Evolutionary conservation across 768 basidiomycete species (phyloP), one percentile per base, ranked within the genome.

Genomic region (Plicaturopsis crispa): DNA sequence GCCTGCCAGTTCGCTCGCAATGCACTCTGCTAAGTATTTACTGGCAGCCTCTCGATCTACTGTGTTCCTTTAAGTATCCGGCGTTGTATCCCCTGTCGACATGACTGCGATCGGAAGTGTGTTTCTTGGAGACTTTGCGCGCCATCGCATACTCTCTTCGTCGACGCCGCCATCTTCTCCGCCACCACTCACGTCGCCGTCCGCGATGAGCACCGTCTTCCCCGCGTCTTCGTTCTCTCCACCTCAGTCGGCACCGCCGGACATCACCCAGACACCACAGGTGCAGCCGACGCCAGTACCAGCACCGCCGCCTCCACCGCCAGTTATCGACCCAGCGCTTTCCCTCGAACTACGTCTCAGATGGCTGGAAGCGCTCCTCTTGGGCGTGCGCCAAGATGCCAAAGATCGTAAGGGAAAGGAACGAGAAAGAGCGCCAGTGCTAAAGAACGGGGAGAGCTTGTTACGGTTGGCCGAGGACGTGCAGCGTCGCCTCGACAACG

Each of bases 281-380:
- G 20, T 39, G n/a, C 44, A 48, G 16, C 20, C 38, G 14, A 21
- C 46, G 35, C 19, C 36, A 23, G 12, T 34, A 18, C 43, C 41
- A 6, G 41, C 40, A 13, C 46, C 56, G 24, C 21, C 38, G 12
- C 17, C 24, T 13, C 48, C 13, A 34, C 48, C 43, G 19, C 53
- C 54, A 11, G 52, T 63, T 17, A 78, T 90, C 32, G 74, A 82
- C 23, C 80, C 88, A 4, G 58, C 58, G 0, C 63, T 85, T 11
- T 81, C 88, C 3, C 61, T 91, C 8, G 80, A 89, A 48, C 63
- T 91, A 16, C 73, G 88, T 1, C 54, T 90, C 24, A 67, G 83
- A 40, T 87, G 84, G 84, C 64, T 91, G 2, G 88, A 89, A 53
- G 84, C 84, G 13, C 63, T 91, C 36, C 61, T 89, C 3, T 56